Conservation (phyloP, 441 rosid genomes). For the Codiaeum variegatum region DNA sequence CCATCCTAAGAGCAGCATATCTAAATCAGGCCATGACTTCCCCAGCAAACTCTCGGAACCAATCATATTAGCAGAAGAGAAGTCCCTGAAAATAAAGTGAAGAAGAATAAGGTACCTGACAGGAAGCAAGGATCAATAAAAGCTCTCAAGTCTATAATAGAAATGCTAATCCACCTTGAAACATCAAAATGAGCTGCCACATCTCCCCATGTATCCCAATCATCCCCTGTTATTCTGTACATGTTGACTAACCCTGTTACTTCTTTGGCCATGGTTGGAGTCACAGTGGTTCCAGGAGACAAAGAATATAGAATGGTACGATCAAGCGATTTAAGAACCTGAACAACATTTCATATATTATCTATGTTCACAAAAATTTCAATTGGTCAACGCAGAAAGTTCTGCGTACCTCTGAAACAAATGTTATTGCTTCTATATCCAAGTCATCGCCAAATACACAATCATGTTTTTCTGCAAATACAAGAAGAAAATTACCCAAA, state of each 20-base stretch:
- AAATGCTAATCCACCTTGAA: conserved; percentile 46
- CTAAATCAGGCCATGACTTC: conserved; percentile 89
- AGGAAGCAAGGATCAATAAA: conserved; percentile 6
- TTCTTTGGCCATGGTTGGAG: conserved; percentile 76
- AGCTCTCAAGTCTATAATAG: conserved; percentile 10
- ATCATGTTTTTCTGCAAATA: conserved; percentile 71
- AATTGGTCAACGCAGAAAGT: neutral
- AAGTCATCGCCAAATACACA: conserved; percentile 82
- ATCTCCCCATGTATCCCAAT: conserved; percentile 90
- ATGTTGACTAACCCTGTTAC: conserved; percentile 65
- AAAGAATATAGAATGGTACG: conserved; percentile 73
- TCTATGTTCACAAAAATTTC: conserved; percentile 8
- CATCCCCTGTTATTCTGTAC: conserved; percentile 89
- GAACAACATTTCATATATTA: conserved; percentile 21
- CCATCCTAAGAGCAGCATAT: conserved; percentile 91
- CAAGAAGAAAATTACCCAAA: neutral
- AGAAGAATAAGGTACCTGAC: conserved; percentile 8
- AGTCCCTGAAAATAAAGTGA: conserved; percentile 41
- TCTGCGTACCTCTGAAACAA: conserved; percentile 62
- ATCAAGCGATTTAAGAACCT: conserved; percentile 65
- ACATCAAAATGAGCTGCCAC: conserved; percentile 73
- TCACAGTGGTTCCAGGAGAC: conserved; percentile 87
- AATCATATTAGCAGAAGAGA: conserved; percentile 58
- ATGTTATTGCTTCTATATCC: conserved; percentile 59
- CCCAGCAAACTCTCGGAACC: conserved; percentile 64